A percentile compares a stretch with the other conserved stretches of the same genome.
Evolutionary conservation across 2,329 filamentous ascomycete genomes (phyloP).

Genomic region (Scedosporium apiospermum): DNA sequence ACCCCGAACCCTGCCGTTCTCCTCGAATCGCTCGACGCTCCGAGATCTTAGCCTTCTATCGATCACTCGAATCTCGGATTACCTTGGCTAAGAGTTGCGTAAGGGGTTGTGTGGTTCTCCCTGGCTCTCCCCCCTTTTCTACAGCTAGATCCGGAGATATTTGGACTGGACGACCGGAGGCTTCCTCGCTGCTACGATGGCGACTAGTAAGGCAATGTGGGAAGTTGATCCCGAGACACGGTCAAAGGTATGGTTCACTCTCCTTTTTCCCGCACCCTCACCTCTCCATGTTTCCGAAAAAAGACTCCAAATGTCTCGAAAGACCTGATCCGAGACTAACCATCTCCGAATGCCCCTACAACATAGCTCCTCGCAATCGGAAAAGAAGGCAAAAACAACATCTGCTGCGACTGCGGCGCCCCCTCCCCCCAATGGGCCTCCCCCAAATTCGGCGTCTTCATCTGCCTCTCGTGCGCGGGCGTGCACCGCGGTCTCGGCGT

Average conservation of each 20-base stretch:
- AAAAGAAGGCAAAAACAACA: conserved; percentile 79
- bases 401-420: conserved; percentile 90
- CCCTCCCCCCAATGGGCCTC: conserved; percentile 97
- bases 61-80: too few relatives aligned
- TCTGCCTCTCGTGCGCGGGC: conserved; percentile 92
- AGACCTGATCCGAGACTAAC: background rate
- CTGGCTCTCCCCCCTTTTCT: background rate
- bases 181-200: conserved; percentile 16
- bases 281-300: background rate
- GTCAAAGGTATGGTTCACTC: conserved; percentile 63
- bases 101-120: background rate
- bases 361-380: conserved; percentile 77
- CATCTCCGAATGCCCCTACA: background rate
- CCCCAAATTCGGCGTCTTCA: conserved; percentile 97
- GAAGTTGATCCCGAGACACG: conserved; percentile 97
- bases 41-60: background rate
- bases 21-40: background rate
- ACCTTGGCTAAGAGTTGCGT: too few relatives aligned
- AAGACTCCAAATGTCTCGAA: background rate
- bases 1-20: too few relatives aligned
- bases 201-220: conserved; percentile 80
- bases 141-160: background rate
- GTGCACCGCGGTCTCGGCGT: conserved; percentile 92
- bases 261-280: background rate
- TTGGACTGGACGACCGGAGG: too few relatives aligned